These are phyloP conservation scores for Lichenothelia convexa DNA, from an alignment of 495 filamentous ascomycete species.

Conservation along the genomic window DNA sequence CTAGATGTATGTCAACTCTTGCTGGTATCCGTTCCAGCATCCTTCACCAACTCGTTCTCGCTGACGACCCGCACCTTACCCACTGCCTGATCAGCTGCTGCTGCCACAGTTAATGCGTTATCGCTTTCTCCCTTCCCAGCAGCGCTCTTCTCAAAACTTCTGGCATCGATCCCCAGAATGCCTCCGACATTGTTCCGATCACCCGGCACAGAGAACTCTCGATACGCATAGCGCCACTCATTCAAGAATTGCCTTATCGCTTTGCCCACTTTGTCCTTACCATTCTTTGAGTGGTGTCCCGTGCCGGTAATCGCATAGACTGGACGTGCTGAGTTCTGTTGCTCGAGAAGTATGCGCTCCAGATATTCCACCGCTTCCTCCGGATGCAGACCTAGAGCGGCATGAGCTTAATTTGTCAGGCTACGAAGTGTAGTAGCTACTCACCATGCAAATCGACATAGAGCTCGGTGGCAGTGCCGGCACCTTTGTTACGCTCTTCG, in stretches of 20 bases:
- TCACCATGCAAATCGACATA: constrained; percentile 81
- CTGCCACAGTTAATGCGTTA: too few relatives aligned
- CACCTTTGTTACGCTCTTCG: constrained; percentile 72
- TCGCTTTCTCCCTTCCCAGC: neutral
- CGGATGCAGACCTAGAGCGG: constrained; percentile 49
- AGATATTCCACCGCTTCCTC: constrained; percentile 95
- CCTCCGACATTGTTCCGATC: constrained; percentile 82
- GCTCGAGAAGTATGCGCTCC: constrained; percentile 67
- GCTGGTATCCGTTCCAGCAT: too few relatives aligned
- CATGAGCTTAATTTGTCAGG: neutral
- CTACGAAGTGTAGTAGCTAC: constrained; percentile 3
- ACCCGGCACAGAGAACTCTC: constrained; percentile 89
- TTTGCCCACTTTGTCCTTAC: constrained; percentile 97
- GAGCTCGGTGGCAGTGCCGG: constrained; percentile 41
- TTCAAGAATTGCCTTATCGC: constrained; percentile 78
- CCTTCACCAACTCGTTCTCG: too few relatives aligned
- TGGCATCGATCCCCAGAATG: constrained; percentile 82
- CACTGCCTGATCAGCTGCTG: too few relatives aligned
- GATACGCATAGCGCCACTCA: constrained; percentile 89
- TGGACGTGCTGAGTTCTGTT: constrained; percentile 36
- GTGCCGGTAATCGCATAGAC: constrained; percentile 94
- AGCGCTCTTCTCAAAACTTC: constrained; percentile 31
- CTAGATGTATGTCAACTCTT: too few relatives aligned
- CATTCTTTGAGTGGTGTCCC: constrained; percentile 94
- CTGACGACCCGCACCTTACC: too few relatives aligned